Evolutionary conservation across 1,284 basidiomycete genomes (phyloP).

Genomic region (Moniliophthora roreri): DNA sequence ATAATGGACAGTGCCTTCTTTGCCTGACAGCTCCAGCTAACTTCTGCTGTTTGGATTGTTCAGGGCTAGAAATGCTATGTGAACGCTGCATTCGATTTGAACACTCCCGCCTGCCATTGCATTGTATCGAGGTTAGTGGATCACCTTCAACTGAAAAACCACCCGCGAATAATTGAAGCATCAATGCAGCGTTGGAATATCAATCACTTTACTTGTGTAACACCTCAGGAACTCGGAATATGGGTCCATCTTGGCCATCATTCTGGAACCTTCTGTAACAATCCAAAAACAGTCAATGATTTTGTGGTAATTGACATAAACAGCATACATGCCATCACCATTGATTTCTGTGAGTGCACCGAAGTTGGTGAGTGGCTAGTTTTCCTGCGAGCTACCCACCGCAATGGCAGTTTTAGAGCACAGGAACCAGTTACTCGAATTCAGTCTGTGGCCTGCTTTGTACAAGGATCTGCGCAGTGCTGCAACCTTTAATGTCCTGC

Average conservation of each 20-base stretch:
- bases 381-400: neutral
- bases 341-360: slow-evolving; percentile 10
- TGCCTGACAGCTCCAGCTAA: no score
- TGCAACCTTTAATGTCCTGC: slow-evolving; percentile 13
- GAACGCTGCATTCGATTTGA: no score
- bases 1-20: no score
- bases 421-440: slow-evolving; percentile 1
- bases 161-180: no score
- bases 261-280: slow-evolving; percentile 1
- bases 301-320: slow-evolving; percentile 11
- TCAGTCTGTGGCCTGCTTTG: slow-evolving; percentile 2
- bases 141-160: no score
- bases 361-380: neutral
- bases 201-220: no score
- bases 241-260: slow-evolving; percentile 12
- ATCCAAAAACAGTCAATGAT: neutral
- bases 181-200: no score
- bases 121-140: no score
- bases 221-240: slow-evolving; percentile 4
- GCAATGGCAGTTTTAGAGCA: neutral
- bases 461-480: slow-evolving; percentile 5
- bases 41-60: no score
- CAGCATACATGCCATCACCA: slow-evolving; percentile 8
- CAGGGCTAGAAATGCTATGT: no score
- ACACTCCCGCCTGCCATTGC: no score